Percentiles rank a stretch among this genome's conserved stretches.
Conservation (phyloP, 1,284 basidiomycete species). For the Moesziomyces sp. region DNA sequence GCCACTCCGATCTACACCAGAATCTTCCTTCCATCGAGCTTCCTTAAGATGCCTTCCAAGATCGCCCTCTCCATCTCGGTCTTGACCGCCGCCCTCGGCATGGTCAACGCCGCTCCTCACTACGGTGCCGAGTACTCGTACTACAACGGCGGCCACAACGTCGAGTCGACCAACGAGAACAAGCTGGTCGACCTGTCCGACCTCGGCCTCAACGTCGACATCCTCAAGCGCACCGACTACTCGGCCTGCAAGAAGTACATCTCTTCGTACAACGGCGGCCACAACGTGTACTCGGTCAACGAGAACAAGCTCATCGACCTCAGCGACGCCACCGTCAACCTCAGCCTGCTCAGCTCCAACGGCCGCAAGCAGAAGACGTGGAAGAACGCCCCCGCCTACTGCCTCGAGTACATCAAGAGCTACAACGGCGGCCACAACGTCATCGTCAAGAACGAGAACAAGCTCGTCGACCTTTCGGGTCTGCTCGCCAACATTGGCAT, state of each 20-base stretch:
- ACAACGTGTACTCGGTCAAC: conserved; percentile 52
- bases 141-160: conserved; percentile 46
- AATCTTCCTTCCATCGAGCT: conserved; percentile 1
- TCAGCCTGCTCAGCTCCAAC: conserved; percentile 36
- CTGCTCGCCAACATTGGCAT: conserved; percentile 24
- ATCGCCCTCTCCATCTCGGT: conserved; percentile 42
- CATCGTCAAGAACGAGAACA: conserved; percentile 46
- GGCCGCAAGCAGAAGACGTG: conserved; percentile 31
- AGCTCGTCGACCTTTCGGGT: conserved; percentile 39
- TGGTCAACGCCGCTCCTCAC: conserved; percentile 48
- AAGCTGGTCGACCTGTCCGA: conserved; percentile 38
- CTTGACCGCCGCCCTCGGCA: conserved; percentile 39
- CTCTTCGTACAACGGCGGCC: conserved; percentile 47
- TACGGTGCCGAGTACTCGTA: conserved; percentile 12
- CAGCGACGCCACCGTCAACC: conserved; percentile 38
- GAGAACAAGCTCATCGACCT: conserved; percentile 51
- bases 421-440: conserved; percentile 53
- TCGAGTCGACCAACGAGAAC: conserved; percentile 37
- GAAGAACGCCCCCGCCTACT: conserved; percentile 26
- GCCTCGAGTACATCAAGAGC: conserved; percentile 46
- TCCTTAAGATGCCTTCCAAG: conserved; percentile 43
- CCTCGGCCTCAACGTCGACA: conserved; percentile 20
- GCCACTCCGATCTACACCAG: too few species aligned
- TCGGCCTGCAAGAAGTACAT: conserved; percentile 44
- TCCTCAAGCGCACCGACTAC: conserved; percentile 46